A percentile compares a stretch with the other conserved stretches of the same genome.
These are phyloP conservation scores for Penicillium waksmanii DNA, from an alignment of 495 filamentous ascomycete genomes.

Conservation along the genomic window DNA sequence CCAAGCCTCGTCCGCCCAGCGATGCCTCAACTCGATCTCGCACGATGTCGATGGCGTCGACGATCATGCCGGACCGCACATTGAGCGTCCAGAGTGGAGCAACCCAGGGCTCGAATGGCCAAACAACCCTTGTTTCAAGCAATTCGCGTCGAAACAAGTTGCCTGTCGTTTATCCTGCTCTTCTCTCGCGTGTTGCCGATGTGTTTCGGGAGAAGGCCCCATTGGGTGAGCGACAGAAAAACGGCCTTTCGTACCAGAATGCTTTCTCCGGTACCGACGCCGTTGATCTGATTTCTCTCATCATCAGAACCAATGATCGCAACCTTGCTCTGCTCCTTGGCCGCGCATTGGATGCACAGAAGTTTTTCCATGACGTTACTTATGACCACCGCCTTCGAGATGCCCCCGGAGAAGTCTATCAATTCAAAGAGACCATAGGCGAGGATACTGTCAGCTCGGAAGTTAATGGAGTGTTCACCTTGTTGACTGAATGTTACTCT, in stretches of 20 bases:
- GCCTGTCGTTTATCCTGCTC: conserved; percentile 88
- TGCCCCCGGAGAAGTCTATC: conserved; percentile 88
- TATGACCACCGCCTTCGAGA: conserved; percentile 96
- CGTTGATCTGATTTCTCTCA: conserved; percentile 90
- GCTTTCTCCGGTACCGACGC: conserved; percentile 94
- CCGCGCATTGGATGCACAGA: conserved; percentile 93
- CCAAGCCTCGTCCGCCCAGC: conserved; percentile 42
- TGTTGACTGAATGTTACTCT: conserved; percentile 96
- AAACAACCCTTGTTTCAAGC: conserved; percentile 50
- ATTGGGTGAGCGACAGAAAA: conserved; percentile 87
- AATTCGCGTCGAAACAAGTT: conserved; percentile 57
- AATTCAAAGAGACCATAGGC: conserved; percentile 90
- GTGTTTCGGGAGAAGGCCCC: conserved; percentile 84
- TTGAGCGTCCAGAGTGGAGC: conserved; percentile 51
- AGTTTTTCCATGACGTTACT: conserved; percentile 99
- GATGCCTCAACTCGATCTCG: conserved; percentile 51
- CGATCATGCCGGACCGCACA: conserved; percentile 57
- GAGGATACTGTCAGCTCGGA: conserved; percentile 79
- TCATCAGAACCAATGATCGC: conserved; percentile 94
- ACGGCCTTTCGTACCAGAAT: conserved; percentile 95
- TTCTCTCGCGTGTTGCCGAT: conserved; percentile 88
- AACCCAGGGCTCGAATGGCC: conserved; percentile 34
- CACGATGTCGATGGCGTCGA: conserved; percentile 92
- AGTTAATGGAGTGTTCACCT: conserved; percentile 95
- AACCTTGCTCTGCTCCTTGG: conserved; percentile 95